phyloP scores from a whole-genome alignment of 192 early-diverging fungal genomes.

The Coemansia sp. region DNA sequence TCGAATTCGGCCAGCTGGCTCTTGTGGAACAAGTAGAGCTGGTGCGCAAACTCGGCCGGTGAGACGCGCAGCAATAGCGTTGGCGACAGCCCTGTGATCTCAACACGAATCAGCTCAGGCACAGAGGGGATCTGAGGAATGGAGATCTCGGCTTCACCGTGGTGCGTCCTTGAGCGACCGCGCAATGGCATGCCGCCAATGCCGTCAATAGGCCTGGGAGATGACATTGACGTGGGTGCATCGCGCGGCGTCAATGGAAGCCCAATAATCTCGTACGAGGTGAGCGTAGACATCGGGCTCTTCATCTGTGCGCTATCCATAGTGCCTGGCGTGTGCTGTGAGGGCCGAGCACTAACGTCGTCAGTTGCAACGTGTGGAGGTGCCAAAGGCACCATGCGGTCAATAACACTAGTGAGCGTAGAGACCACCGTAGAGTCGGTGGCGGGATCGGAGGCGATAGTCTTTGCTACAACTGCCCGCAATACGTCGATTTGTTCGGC shows the following conservation, averaged over 20 bases:
- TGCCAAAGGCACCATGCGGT: conserved; percentile 41
- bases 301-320: conserved; percentile 18
- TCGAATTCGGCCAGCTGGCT: conserved; percentile 39
- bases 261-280: conserved; percentile 39
- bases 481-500: conserved; percentile 37
- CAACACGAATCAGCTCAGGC: conserved; percentile 52
- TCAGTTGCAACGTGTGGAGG: conserved; percentile 8
- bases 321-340: conserved; percentile 11
- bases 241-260: conserved; percentile 15
- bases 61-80: conserved; percentile 63
- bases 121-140: conserved; percentile 50
- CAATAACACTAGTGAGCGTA: conserved; percentile 16
- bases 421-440: conserved; percentile 7
- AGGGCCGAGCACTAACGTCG: background rate
- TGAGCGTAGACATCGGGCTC: conserved; percentile 17
- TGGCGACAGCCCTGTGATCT: conserved; percentile 66
- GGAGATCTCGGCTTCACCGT: conserved; percentile 34
- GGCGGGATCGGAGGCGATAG: conserved; percentile 1
- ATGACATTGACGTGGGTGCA: conserved; percentile 6
- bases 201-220: conserved; percentile 10
- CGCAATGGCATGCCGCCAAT: conserved; percentile 27
- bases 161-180: conserved; percentile 45
- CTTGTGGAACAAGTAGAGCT: conserved; percentile 71
- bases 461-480: conserved; percentile 27
- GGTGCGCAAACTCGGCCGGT: conserved; percentile 66